Evolutionary conservation across 768 basidiomycete genomes (phyloP), one percentile per base, ranked within the genome.

Genomic region (Collybia sordida): DNA sequence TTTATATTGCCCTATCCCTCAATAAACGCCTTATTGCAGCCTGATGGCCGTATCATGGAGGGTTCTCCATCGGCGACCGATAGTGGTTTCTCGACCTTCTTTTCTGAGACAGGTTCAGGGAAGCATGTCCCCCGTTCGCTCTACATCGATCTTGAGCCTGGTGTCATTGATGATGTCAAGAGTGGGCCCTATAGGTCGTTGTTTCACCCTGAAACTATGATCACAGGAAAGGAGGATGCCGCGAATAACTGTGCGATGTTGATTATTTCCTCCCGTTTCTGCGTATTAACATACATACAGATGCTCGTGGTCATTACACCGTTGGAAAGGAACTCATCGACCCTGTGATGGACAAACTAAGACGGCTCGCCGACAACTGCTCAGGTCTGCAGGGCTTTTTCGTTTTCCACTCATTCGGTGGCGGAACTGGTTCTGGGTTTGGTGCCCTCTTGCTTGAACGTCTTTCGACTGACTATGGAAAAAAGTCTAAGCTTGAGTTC

Each of bases 331-430:
- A 98, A 71, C 85, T 93, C 64, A 93, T 99, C 54, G 97, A 99
- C 74, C 81, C 81, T 39, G 95, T 97, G 48, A 90, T 98, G 85
- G 97, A 99, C 74, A 95, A 92, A 72, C 78, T 98, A 59, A 91
- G 97, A 68, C 89, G 92, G 59, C 85, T 99, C 55, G 92, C 95
- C 45, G 97, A 99, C 74, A 97, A 97, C 75, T 98, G 96, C 76
- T 83, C 85, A 43, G 97, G 97, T 67, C 86, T 99, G 39, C 97
- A 99, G 74, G 97, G 97, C 63, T 99, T 99, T 85, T 98, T 98
- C 66, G 92, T 98, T 65, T 98, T 98, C 85, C 97, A 98, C 77
- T 98, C 97, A 17, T 98, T 99, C 68, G 97, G 97, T 67, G 97
- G 97, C 66, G 97, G 97, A 71, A 98, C 97, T 66, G 97, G 97